A percentile compares a stretch with the other conserved stretches of the same genome.
Evolutionary conservation across 2,329 filamentous ascomycete genomes (phyloP).

Genomic region (Alternaria brassicae): DNA sequence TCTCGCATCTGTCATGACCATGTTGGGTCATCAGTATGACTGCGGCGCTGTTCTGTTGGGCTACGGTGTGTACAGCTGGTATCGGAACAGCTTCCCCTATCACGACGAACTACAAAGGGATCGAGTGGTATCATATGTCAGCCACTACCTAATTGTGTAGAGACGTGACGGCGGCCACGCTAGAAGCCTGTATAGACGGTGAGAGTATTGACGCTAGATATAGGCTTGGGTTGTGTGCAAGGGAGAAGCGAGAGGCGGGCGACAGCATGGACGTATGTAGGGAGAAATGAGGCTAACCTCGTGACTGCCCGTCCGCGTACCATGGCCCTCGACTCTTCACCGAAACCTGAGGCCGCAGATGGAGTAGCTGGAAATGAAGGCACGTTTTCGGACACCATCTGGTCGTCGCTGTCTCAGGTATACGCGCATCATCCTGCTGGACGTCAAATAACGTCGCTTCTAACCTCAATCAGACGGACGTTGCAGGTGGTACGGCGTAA

Average conservation of each 20-base stretch:
- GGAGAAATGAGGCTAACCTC: conserved; percentile 5
- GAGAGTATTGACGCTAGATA: conserved; percentile 9
- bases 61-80: neutral
- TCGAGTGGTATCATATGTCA: neutral
- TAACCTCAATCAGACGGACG: conserved; percentile 20
- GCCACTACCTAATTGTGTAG: conserved; percentile 1
- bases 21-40: neutral
- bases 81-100: conserved; percentile 6
- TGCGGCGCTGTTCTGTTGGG: neutral
- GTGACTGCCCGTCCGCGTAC: conserved; percentile 3
- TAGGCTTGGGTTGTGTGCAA: neutral
- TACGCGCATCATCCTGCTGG: conserved; percentile 16
- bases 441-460: conserved; percentile 23
- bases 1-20: neutral
- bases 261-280: conserved; percentile 9
- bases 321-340: conserved; percentile 1
- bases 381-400: conserved; percentile 18
- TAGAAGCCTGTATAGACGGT: conserved; percentile 12
- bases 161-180: neutral
- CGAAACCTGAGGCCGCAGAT: conserved; percentile 21
- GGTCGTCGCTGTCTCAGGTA: conserved; percentile 34
- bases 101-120: neutral
- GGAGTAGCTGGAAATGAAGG: conserved; percentile 13
- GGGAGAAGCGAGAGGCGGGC: conserved; percentile 3
- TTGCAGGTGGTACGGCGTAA: conserved; percentile 23